phyloP scores from a whole-genome alignment of 176 grass and related monocot species.

The Triticum dicoccoides region DNA sequence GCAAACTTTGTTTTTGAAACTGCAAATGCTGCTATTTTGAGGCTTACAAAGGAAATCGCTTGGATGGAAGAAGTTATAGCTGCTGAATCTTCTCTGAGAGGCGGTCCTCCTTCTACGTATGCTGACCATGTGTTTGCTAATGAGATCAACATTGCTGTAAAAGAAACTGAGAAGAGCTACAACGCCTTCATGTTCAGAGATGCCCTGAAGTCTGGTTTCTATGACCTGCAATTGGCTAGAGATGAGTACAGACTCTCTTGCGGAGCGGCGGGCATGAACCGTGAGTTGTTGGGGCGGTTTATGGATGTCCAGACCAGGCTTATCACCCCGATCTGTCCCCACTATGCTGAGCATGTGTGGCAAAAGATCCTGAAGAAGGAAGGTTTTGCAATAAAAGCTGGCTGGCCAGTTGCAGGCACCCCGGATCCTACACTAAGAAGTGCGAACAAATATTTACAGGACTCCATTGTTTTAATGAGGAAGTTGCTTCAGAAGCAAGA shows the following conservation, averaged over 20 bases:
- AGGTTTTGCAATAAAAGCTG: constrained; percentile 64
- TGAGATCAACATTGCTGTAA: constrained; percentile 66
- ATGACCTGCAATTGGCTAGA: constrained; percentile 72
- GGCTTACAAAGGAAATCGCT: constrained; percentile 73
- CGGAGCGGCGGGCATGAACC: constrained; percentile 67
- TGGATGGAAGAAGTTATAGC: constrained; percentile 85
- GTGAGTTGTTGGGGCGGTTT: constrained; percentile 56
- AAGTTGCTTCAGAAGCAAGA: constrained; percentile 76
- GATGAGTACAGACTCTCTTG: constrained; percentile 81
- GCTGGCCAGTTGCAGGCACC: constrained; percentile 50
- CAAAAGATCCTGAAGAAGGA: constrained; percentile 55
- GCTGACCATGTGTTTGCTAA: constrained; percentile 76
- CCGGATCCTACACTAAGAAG: constrained; percentile 54
- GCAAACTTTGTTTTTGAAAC: constrained; percentile 92
- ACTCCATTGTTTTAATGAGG: constrained; percentile 65
- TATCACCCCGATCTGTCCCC: constrained; percentile 70
- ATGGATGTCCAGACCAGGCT: constrained; percentile 78
- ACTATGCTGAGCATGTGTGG: constrained; percentile 81
- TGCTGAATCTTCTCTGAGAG: constrained; percentile 55
- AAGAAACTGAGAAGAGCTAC: constrained; percentile 71
- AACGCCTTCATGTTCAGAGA: constrained; percentile 80
- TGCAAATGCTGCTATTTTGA: constrained; percentile 73
- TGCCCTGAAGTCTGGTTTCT: constrained; percentile 73
- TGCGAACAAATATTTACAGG: constrained; percentile 81
- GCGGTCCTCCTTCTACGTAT: constrained; percentile 46